phyloP scores from a whole-genome alignment of 305 asterid genomes.

The Plantago lanceolata region DNA sequence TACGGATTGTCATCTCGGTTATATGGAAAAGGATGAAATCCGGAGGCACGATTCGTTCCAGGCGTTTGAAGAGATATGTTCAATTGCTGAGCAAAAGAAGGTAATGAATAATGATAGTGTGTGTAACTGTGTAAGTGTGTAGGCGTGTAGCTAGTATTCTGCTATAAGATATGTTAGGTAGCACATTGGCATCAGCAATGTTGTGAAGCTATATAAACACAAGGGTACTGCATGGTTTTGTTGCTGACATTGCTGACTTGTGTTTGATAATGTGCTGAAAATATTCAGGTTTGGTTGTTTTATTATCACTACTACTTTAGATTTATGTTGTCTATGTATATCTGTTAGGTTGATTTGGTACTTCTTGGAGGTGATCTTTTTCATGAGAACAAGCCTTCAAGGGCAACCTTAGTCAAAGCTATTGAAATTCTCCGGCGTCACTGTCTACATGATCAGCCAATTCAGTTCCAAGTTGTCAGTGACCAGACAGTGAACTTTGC shows the following conservation, averaged over 20 bases:
- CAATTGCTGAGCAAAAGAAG: conserved; percentile 91
- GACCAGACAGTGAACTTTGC: conserved; percentile 95
- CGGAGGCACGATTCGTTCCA: conserved; percentile 91
- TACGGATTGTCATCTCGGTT: conserved; percentile 96
- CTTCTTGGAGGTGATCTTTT: conserved; percentile 97
- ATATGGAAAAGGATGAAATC: conserved; percentile 96
- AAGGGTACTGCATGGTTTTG: background rate
- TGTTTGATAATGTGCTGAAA: background rate
- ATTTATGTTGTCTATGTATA: conserved; percentile 4
- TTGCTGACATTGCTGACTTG: background rate
- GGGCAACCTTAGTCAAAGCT: conserved; percentile 89
- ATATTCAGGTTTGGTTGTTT: background rate
- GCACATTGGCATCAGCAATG: too few relatives aligned
- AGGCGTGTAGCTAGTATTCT: background rate
- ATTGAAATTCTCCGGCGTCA: conserved; percentile 88
- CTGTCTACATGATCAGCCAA: conserved; percentile 81
- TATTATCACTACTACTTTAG: background rate
- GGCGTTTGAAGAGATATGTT: conserved; percentile 97
- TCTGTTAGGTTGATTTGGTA: conserved; percentile 68
- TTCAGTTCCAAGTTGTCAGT: conserved; percentile 92
- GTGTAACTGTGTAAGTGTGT: background rate
- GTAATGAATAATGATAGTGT: conserved; percentile 32
- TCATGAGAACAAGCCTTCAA: conserved; percentile 96
- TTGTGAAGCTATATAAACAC: background rate
- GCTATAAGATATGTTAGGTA: too few relatives aligned